Evolutionary conservation across 2,329 filamentous ascomycete genomes (phyloP), one percentile per base, ranked within the genome.

Genomic region (Trichophyton schoenleinii): DNA sequence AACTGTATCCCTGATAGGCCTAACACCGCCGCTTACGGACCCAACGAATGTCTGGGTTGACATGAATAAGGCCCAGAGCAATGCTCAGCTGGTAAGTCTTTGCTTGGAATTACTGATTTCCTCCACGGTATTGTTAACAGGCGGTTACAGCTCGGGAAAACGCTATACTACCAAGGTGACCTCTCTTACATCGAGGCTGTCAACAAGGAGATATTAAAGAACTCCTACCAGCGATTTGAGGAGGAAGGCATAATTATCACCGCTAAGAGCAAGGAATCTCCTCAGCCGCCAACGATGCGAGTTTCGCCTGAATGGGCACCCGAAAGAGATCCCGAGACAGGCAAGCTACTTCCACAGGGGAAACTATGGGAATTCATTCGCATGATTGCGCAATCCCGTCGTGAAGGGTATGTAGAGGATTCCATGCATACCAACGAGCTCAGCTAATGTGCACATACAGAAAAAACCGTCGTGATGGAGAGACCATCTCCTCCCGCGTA

Each of bases 131-230:
- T 55, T 22, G 13, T 44, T 55, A 36, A 36, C 52, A 36, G 36
- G 22, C 18, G n/a, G 18, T 22, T 73, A 25, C 67, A 92, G 83
- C 83, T 96, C 34, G 94, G 94, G 60, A 97, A 99, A 75, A 97
- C 94, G 0, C 81, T 99, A 0, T 99, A 96, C 70, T 92, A 99
- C 71, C 92, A 99, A 77, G 94, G 94, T 61, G 94, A 99, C 69
- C 83, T 99, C 8, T 91, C 87, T 34, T 99, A 99, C 75, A 97
- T 96, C 67, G 94, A 99, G 75, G 91, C 94, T 2, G 92, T 99
- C 65, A 99, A 99, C 79, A 96, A 96, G 69, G 92, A 99, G 73
- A 95, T 91, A 0, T 82, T 99, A 61, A 95, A 94, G 70, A 99
- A 99, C 73, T 87, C 91, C 0, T 96, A 92, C 74, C 81, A 84